These are phyloP conservation scores for Luzula sylvatica DNA, from an alignment of 176 grass and related monocot species.

Conservation along the genomic window DNA sequence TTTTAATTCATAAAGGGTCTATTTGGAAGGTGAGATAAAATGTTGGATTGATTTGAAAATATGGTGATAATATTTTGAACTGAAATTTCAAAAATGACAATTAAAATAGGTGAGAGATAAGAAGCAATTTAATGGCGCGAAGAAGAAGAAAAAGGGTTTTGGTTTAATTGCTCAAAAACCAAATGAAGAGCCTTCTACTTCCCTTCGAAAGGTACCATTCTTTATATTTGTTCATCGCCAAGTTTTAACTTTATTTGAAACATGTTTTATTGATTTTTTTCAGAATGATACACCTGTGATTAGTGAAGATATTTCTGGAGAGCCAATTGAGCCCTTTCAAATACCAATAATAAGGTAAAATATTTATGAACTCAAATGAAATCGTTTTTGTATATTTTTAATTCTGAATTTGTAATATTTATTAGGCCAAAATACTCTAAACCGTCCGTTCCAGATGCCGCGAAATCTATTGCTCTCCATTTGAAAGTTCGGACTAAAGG, in stretches of 20 bases:
- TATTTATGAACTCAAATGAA: not conserved
- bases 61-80: too few species aligned
- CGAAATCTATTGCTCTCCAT: constrained; percentile 23
- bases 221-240: not conserved
- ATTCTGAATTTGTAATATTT: constrained; percentile 7
- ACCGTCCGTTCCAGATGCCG: constrained; percentile 28
- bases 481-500: constrained; percentile 28
- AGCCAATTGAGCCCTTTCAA: constrained; percentile 28
- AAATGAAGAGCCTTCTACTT: constrained; percentile 3
- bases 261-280: constrained; percentile 12
- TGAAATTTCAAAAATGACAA: not conserved
- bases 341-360: constrained; percentile 30
- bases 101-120: constrained; percentile 2
- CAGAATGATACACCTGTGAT: constrained; percentile 28
- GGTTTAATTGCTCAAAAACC: not conserved
- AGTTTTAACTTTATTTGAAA: not conserved
- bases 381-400: constrained; percentile 5
- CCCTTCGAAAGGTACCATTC: constrained; percentile 1
- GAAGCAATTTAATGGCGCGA: constrained; percentile 12
- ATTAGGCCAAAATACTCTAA: constrained; percentile 33
- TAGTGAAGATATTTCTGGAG: constrained; percentile 24
- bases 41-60: too few species aligned
- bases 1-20: constrained; percentile 45
- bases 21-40: constrained; percentile 24
- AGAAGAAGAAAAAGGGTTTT: constrained; percentile 4